These are phyloP conservation scores for Enterocytospora artemiae DNA, from an alignment of 371 early-diverging fungal genomes.

Conservation along the genomic window DNA sequence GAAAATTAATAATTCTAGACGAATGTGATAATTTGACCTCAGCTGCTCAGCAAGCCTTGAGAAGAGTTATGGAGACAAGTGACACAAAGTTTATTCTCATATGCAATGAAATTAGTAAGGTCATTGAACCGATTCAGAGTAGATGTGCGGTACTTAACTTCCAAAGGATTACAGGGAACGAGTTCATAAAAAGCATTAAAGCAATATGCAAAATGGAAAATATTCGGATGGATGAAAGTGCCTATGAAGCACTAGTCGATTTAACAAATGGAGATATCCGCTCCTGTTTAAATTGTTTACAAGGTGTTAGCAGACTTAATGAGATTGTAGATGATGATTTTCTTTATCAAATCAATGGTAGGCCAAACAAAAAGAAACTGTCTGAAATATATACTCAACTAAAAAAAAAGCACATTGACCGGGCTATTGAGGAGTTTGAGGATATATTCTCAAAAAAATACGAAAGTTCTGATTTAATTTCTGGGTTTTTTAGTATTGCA, in stretches of 20 bases:
- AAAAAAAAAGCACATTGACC: conserved; percentile 23
- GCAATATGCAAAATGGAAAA: conserved; percentile 73
- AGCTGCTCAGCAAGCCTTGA: conserved; percentile 69
- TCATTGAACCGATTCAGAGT: conserved; percentile 95
- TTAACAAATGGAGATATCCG: conserved; percentile 95
- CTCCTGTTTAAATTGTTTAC: conserved; percentile 88
- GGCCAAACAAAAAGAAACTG: conserved; percentile 45
- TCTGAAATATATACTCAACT: conserved; percentile 18
- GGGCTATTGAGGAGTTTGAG: conserved; percentile 37
- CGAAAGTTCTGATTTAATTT: conserved; percentile 46
- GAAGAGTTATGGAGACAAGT: conserved; percentile 89
- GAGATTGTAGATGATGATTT: conserved; percentile 14
- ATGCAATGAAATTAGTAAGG: conserved; percentile 85
- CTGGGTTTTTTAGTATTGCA: conserved; percentile 43
- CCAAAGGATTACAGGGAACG: conserved; percentile 65
- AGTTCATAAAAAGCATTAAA: conserved; percentile 66
- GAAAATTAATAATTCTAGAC: conserved; percentile 79
- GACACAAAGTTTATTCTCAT: conserved; percentile 85
- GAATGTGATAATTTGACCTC: conserved; percentile 72
- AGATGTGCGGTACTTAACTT: conserved; percentile 86
- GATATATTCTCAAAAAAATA: conserved; percentile 43
- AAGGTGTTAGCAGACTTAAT: conserved; percentile 55
- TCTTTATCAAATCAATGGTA: conserved; percentile 42
- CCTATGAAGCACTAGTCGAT: conserved; percentile 74
- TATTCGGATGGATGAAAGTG: conserved; percentile 55